Evolutionary conservation across 768 basidiomycete species (phyloP), one percentile per base, ranked within the genome.

Genomic region (Serendipita vermifera): DNA sequence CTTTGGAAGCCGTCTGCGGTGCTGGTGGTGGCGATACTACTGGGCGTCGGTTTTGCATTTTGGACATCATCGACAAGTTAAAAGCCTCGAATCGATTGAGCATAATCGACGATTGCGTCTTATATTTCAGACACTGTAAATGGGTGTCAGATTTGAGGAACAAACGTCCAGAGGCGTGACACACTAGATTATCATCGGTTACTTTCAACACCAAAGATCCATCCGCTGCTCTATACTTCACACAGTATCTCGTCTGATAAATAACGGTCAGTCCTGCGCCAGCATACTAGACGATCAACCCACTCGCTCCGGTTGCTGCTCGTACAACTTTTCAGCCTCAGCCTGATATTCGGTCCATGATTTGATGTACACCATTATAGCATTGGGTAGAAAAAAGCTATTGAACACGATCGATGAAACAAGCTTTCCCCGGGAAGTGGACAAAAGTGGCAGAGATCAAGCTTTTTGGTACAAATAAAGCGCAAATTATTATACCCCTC

Each of bases 31-130:
- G 64, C 11, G 69, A 65, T 29, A 69, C 69, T 51, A 68, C 67
- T 2, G 69, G 69, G 56, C 67, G 74, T 14, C 65, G 75, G 64
- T 91, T 89, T 65, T 81, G 85, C 83, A 91, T 90, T 70, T 85
- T 86, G 63, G 83, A 78, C 74, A 90, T 85, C 54, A 96, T 73
- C 5, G 85, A 80, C 38, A 86, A 77, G 66, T 94, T 96, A 59
- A 98, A 76, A 5, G 83, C 77, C 69, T 97, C 92, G 71, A 98
- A 97, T 62, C 93, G 86, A 75, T 97, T 96, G 60, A 98, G 82
- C 71, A 89, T 90, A 66, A 94, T 83, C 53, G 87, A 89, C 2
- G 92, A 96, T 63, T 84, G 82, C 1, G 93, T 94, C 69, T 93
- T 91, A 75, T 94, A 97, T 69, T 93, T 96, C 62, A 97, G 75